Conservation (phyloP, 129 eudicot species). For the Pulicaria dysenterica region DNA sequence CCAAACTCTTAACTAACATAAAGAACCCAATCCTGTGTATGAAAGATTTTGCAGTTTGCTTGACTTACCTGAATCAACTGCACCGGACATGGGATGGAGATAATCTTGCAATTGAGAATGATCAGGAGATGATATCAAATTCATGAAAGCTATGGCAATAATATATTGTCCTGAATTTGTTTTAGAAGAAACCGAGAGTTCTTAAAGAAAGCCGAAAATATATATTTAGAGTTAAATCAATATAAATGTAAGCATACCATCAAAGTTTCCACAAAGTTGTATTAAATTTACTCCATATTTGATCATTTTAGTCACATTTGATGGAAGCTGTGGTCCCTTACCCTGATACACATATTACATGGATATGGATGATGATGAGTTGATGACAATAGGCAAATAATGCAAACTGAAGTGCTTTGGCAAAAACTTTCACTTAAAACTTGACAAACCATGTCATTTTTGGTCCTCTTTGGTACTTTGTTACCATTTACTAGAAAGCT, state of each 20-base stretch:
- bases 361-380: slow-evolving; percentile 12
- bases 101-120: slow-evolving; percentile 37
- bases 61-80: slow-evolving; percentile 32
- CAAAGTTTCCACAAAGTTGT: slow-evolving; percentile 47
- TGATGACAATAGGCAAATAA: slow-evolving; percentile 1
- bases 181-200: neutral
- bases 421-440: neutral
- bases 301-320: slow-evolving; percentile 45
- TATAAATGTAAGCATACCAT: slow-evolving; percentile 40
- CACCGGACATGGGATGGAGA: slow-evolving; percentile 20
- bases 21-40: neutral
- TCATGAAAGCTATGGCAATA: slow-evolving; percentile 38
- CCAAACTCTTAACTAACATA: slow-evolving; percentile 9
- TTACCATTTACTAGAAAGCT: slow-evolving; percentile 38
- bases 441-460: slow-evolving; percentile 35
- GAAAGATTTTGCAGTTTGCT: slow-evolving; percentile 18
- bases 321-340: slow-evolving; percentile 45
- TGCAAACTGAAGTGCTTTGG: neutral
- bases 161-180: slow-evolving; percentile 32
- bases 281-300: slow-evolving; percentile 52
- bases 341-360: slow-evolving; percentile 37
- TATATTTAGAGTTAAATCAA: slow-evolving; percentile 18
- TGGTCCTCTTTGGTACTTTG: slow-evolving; percentile 37
- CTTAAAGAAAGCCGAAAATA: slow-evolving; percentile 7
- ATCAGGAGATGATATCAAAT: slow-evolving; percentile 27